Conservation (phyloP, 768 basidiomycete species). For the Lactarius pseudohatsudake region DNA sequence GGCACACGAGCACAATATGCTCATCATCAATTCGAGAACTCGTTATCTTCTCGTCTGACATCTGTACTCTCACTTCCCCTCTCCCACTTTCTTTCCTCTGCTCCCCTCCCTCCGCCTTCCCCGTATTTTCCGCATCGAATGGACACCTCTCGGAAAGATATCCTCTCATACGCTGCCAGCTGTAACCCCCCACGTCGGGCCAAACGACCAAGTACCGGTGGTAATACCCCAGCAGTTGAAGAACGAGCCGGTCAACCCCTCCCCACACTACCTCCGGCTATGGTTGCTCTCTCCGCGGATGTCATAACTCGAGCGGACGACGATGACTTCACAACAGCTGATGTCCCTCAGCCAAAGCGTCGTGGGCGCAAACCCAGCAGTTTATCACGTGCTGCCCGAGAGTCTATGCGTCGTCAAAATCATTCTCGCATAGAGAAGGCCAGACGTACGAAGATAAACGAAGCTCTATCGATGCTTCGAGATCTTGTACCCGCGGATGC, state of each 20-base stretch:
- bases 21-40: neutral
- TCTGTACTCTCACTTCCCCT: neutral
- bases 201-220: conserved; percentile 37
- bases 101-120: neutral
- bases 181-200: conserved; percentile 49
- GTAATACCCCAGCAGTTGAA: neutral
- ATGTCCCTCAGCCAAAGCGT: conserved; percentile 48
- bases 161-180: conserved; percentile 37
- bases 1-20: conserved; percentile 29
- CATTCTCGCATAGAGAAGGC: conserved; percentile 95
- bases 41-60: neutral
- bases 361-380: conserved; percentile 72
- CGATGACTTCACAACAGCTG: conserved; percentile 32
- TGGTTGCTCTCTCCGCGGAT: conserved; percentile 10
- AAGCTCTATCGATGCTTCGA: conserved; percentile 75
- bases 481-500: conserved; percentile 61
- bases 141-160: conserved; percentile 28
- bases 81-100: neutral
- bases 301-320: conserved; percentile 25
- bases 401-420: conserved; percentile 87
- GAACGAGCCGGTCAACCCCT: conserved; percentile 14
- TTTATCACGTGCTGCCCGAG: conserved; percentile 73
- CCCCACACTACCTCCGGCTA: conserved; percentile 30
- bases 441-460: conserved; percentile 93
- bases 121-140: neutral